Evolutionary conservation across 345 rosid genomes (phyloP), one percentile per base, ranked within the genome.

Genomic region (Gossypium anomalum): DNA sequence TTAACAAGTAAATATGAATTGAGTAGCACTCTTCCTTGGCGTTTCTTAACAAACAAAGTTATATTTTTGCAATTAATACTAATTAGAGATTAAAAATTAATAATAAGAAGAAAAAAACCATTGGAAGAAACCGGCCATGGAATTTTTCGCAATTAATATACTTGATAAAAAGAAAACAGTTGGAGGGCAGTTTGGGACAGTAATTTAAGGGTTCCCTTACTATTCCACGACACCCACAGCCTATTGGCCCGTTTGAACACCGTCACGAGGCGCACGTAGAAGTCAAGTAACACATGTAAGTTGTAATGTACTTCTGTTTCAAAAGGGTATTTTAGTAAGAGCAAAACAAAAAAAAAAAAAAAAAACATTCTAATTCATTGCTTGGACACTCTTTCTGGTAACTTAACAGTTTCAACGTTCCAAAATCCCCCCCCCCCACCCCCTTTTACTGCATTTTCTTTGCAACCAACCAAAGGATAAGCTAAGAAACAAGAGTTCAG

Each of bases 221-320:
- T 1, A 52, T 69, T 51, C 2, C 57, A 67, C 43, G 57, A 25
- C 43, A 48, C 45, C 38, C 25, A 51, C 58, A 27, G 19, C 15
- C 20, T 10, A 25, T 25, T 38, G 3, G 10, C 22, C 29, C 74
- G 43, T 22, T 59, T 25, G 71, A 47, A 34, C 22, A 70, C 76
- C 62, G 64, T 79, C 76, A 22, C 78, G 17, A 29, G 70, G n/a
- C 75, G 20, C 76, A 62, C 59, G 76, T 62, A 43, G 12, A 23
- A 25, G 61, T 5, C 6, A 29, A 20, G 62, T 19, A 20, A 57
- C 48, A 64, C 10, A 34, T 7, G 49, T 34, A 1, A 34, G 7
- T 34, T 34, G 41, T 3, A 38, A 41, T 49, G 48, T 63, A 38
- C 64, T 75, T 70, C 17, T 48, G 41, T 38, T 68, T 29, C 16